A percentile compares a stretch with the other conserved stretches of the same genome.
Conservation (phyloP, 257 asterid species). For the Solanum piurae region DNA sequence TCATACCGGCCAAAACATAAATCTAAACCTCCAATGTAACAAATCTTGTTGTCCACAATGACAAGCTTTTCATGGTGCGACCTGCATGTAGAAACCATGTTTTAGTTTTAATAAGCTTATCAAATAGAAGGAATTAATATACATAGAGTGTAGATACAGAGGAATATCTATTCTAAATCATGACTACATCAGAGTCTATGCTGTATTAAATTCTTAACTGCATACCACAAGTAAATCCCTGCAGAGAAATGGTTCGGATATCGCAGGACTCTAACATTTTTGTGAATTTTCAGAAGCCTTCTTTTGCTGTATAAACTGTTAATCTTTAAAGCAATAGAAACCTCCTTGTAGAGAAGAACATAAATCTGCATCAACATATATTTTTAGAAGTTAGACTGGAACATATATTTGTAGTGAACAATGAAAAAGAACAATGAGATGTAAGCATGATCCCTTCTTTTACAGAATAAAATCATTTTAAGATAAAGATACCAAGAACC, state of each 20-base stretch:
- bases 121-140: background rate
- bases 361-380: conserved; percentile 50
- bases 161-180: background rate
- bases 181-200: background rate
- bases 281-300: conserved; percentile 72
- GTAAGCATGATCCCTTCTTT: background rate
- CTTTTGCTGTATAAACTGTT: conserved; percentile 79
- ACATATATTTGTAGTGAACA: background rate
- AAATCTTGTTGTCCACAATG: conserved; percentile 66
- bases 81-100: conserved; percentile 36
- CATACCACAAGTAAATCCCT: conserved; percentile 83
- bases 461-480: background rate
- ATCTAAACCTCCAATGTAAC: conserved; percentile 90
- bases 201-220: background rate
- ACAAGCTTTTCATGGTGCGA: conserved; percentile 98
- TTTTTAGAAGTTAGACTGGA: background rate
- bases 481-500: background rate
- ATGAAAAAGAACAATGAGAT: background rate
- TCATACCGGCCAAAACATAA: conserved; percentile 94
- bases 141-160: background rate
- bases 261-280: conserved; percentile 73
- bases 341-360: conserved; percentile 96
- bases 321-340: conserved; percentile 81
- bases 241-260: conserved; percentile 79
- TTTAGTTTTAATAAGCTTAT: background rate